Evolutionary conservation across 164 flowering plant species (phyloP), one percentile per base, ranked within the genome.

Genomic region (Kalanchoe fedtschenkoi): DNA sequence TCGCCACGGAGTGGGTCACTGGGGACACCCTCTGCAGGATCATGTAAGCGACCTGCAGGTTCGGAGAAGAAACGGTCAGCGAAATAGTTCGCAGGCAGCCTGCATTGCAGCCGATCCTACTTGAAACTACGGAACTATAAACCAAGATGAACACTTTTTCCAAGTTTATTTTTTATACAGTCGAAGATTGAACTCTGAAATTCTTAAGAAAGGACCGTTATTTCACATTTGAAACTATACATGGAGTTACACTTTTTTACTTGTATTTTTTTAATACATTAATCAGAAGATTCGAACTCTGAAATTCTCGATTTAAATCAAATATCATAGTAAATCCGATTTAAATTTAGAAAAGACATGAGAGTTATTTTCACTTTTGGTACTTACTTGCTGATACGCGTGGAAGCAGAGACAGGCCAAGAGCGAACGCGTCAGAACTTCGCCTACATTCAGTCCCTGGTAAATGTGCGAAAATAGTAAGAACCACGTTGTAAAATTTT

Each of bases 1-100:
- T 90, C 19, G 96, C 92, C 2, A 93, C 99, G 8, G 97, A 88
- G 68, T 93, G 99, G n/a, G 97, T 84, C 37, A 93, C 99, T 38
- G 99, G 96, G 14, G 97, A 87, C 37, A 93, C 99, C 75, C 85
- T 85, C 62, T 81, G 79, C 71, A 93, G 69, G 66, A 93, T 87
- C 97, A 93, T 87, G 64, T 90, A 93, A 19, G 99, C 83, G 43
- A 90, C 91, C 99, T 93, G 96, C 82, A 68, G 29, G 13, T 58
- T 44, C 17, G 41, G 14, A 72, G 56, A 44, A 28, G 56, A 60
- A 24, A 56, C 16, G 6, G 10, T 34, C 61, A 33, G 41, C 41
- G 34, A 13, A 19, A 5, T 34, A 58, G 34, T 58, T 58, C 28
- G 6, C 10, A 26, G 3, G 55, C 9, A n/a, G 55, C 11, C 14